A percentile compares a stretch with the other conserved stretches of the same genome.
Evolutionary conservation across 805 yeast species (phyloP).

Genomic region (Yarrowia osloensis): DNA sequence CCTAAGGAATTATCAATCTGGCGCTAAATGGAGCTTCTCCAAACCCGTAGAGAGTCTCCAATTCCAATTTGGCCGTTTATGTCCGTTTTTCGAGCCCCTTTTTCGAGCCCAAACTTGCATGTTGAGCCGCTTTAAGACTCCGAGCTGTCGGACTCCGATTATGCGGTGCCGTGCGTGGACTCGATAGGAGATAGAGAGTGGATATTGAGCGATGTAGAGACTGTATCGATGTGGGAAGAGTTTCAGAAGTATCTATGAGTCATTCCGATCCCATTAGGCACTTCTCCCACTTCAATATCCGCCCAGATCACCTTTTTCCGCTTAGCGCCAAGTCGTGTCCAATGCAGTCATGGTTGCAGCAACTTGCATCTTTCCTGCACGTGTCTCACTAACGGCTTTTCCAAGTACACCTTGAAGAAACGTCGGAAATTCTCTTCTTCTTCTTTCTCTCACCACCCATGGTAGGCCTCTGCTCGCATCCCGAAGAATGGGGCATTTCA

Average conservation of each 20-base stretch:
- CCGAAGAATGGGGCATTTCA: constrained; percentile 25
- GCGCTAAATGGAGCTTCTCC: no score
- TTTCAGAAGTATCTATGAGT: background rate
- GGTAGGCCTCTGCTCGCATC: constrained; percentile 21
- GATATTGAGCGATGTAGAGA: no score
- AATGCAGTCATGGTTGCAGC: constrained; percentile 27
- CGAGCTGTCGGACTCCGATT: constrained; percentile 17
- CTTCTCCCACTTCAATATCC: background rate
- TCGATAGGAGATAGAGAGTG: no score
- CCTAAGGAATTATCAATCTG: no score
- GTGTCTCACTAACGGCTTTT: background rate
- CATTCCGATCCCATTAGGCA: background rate
- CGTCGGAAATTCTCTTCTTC: background rate
- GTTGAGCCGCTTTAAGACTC: no score
- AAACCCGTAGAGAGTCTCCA: no score
- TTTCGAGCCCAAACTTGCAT: background rate
- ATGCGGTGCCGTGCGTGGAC: constrained; percentile 23
- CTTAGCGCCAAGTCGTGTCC: background rate
- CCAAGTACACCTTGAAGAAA: background rate
- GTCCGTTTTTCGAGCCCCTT: background rate
- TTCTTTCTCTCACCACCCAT: background rate
- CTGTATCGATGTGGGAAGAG: background rate
- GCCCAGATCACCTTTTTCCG: background rate
- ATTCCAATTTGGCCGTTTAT: no score
- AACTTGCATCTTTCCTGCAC: constrained; percentile 3